Evolutionary conservation across 371 early-diverging fungal genomes (phyloP), one percentile per base, ranked within the genome.

Genomic region (Blyttiomyces sp.): DNA sequence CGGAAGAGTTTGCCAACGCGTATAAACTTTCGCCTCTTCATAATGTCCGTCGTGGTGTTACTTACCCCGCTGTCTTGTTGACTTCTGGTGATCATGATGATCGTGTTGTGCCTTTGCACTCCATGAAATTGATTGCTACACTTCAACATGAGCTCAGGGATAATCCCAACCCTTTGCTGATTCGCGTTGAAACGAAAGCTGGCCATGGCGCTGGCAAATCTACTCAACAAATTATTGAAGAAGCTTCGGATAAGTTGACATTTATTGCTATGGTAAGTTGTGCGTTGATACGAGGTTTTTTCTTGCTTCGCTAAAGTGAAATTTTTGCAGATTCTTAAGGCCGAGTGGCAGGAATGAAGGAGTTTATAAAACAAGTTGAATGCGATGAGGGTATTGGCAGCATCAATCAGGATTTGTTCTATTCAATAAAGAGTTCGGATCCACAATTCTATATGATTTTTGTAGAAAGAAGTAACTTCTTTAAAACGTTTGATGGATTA

Each of bases 161-260:
- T 58, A 68, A 81, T 66, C 59, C 68, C 46, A 70, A 74, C 45
- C 87, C 87, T 13, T 64, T 85, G 44, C 35, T 86, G 68, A 74
- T 77, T 42, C 68, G 84, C n/a, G 66, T 86, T 43, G 84, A 83
- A 26, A 82, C 78, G 28, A 71, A 77, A 68, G 79, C 88, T 17
- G 88, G 88, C 0, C 88, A 87, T 63, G 88, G 88, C 28, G 80
- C 83, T 4, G 86, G 86, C 35, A 84, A 85, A 68, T 76, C 77
- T 26, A 77, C 82, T 28, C 50, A 77, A 49, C 84, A 86, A 70
- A 64, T 63, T 42, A 84, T 87, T 46, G 82, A 81, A 30, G 82
- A 82, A 62, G 71, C 73, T 0, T 68, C 80, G 1, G 82, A 85
- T 68, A 78, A 81, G 67, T 79, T 73, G 57, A 64, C 85, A 17